These are phyloP conservation scores for Oryza brachyantha DNA, from an alignment of 176 grass and related monocot genomes.

Conservation along the genomic window DNA sequence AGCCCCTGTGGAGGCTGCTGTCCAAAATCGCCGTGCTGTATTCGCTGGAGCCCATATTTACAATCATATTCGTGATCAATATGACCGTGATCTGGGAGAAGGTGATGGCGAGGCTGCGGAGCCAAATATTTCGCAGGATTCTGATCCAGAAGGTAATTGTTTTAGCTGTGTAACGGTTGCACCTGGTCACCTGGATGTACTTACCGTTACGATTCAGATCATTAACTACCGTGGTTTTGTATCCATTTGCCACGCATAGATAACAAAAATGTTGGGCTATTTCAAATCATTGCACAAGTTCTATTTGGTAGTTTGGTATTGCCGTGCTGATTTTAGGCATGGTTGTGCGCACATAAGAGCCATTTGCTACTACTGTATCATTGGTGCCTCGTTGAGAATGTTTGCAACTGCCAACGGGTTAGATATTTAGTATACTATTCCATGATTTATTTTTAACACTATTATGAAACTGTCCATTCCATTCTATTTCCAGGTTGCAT, in stretches of 20 bases:
- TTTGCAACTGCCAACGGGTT: neutral
- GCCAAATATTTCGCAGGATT: conserved; percentile 94
- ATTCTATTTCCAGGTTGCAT: neutral
- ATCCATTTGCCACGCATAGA: neutral
- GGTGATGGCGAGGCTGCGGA: conserved; percentile 73
- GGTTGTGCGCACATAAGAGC: neutral
- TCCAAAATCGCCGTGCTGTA: conserved; percentile 76
- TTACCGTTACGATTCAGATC: neutral
- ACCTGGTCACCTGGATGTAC: neutral
- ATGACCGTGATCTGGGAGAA: conserved; percentile 91
- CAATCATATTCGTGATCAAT: conserved; percentile 75
- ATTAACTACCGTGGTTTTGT: neutral
- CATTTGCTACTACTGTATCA: neutral
- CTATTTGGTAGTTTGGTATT: neutral
- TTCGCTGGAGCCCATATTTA: conserved; percentile 81
- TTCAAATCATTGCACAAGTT: neutral
- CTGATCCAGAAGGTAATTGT: conserved; percentile 82
- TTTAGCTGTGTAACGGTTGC: neutral
- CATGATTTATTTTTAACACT: neutral
- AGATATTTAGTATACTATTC: no score
- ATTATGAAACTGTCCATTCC: neutral
- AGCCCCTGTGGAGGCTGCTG: conserved; percentile 63
- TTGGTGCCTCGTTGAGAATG: neutral
- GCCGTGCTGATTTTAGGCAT: neutral
- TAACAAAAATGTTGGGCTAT: neutral